Conservation (phyloP, 2,329 filamentous ascomycete species). For the Teratosphaeria viscida region DNA sequence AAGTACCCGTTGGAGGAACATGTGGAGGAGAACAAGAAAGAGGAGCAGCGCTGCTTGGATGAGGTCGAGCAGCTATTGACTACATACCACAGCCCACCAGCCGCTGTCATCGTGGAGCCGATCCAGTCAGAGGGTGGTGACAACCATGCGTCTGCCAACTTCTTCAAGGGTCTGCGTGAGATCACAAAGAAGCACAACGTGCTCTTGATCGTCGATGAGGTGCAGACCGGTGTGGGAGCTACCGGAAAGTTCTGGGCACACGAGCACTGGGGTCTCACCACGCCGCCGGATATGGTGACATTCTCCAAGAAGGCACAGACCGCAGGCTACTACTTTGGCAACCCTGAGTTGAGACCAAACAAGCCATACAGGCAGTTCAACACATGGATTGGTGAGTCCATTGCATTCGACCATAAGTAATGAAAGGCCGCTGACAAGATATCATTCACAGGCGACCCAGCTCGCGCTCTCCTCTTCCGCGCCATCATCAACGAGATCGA, state of each 20-base stretch:
- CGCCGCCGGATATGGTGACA: conserved; percentile 84
- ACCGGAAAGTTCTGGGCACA: conserved; percentile 96
- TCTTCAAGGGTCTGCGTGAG: conserved; percentile 75
- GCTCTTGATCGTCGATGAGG: conserved; percentile 85
- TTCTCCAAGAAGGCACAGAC: conserved; percentile 95
- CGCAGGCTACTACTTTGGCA: conserved; percentile 82
- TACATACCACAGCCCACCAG: conserved; percentile 67
- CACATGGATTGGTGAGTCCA: conserved; percentile 62
- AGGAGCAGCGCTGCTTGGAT: conserved; percentile 69
- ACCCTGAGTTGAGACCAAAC: conserved; percentile 71
- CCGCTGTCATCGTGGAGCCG: conserved; percentile 76
- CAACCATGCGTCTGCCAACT: conserved; percentile 80
- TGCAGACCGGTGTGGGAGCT: conserved; percentile 85
- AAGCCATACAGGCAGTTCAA: conserved; percentile 95
- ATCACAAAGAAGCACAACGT: conserved; percentile 68
- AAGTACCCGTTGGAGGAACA: conserved; percentile 81
- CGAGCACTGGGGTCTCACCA: conserved; percentile 77
- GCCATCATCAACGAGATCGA: conserved; percentile 76
- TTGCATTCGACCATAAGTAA: not conserved
- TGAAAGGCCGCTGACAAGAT: conserved; percentile 2
- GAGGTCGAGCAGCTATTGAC: conserved; percentile 76
- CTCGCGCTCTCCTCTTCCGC: conserved; percentile 73
- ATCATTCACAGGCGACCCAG: conserved; percentile 57
- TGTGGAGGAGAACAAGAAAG: conserved; percentile 66
- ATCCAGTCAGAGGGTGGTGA: conserved; percentile 91